Evolutionary conservation across 2,329 filamentous ascomycete species (phyloP).

Genomic region (Paecilomyces niveus): DNA sequence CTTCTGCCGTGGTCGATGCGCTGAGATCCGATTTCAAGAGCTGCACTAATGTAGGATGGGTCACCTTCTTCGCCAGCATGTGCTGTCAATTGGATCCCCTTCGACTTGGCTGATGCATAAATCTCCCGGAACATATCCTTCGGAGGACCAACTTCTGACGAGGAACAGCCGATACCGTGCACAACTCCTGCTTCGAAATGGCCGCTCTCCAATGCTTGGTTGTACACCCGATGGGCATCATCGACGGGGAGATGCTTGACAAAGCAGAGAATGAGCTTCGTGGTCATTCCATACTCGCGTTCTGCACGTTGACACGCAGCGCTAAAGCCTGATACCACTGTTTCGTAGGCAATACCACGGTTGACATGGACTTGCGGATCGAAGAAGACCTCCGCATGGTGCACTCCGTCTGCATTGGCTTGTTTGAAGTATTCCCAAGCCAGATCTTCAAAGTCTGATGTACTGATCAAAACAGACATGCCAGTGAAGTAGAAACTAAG

Average conservation of each 20-base stretch:
- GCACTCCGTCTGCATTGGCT: conserved; percentile 57
- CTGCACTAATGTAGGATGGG: conserved; percentile 55
- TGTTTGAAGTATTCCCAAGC: conserved; percentile 64
- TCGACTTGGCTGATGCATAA: conserved; percentile 48
- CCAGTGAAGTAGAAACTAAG: conserved; percentile 72
- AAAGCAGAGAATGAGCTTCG: conserved; percentile 64
- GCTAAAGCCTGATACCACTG: conserved; percentile 57
- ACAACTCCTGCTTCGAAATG: conserved; percentile 47
- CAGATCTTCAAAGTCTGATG: conserved; percentile 64
- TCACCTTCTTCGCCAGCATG: conserved; percentile 73
- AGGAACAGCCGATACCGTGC: conserved; percentile 60
- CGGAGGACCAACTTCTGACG: conserved; percentile 50
- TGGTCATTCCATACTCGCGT: conserved; percentile 56
- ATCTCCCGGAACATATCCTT: conserved; percentile 55
- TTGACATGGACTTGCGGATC: conserved; percentile 68
- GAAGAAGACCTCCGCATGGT: conserved; percentile 73
- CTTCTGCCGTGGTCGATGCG: conserved; percentile 72
- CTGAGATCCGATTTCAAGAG: conserved; percentile 57
- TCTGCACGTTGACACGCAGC: conserved; percentile 55
- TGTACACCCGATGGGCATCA: conserved; percentile 42
- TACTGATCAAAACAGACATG: conserved; percentile 60
- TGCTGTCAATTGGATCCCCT: conserved; percentile 57
- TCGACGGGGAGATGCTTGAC: conserved; percentile 60
- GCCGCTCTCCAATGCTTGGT: conserved; percentile 31
- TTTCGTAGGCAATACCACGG: conserved; percentile 56